Evolutionary conservation across 2,329 filamentous ascomycete genomes (phyloP).

Genomic region (Penicillium polonicum): DNA sequence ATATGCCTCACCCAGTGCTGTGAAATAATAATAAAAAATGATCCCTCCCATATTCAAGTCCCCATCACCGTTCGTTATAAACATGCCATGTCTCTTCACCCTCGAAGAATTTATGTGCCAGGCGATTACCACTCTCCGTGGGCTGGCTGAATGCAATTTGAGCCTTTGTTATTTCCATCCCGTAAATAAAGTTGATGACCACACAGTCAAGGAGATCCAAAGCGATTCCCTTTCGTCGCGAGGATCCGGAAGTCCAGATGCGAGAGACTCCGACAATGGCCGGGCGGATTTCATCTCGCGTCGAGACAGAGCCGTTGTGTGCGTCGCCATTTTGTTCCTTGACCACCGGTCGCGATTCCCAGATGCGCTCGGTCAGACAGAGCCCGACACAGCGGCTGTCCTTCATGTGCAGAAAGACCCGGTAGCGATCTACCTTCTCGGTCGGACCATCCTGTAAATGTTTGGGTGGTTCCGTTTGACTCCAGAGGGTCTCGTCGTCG

Average conservation of each 20-base stretch:
- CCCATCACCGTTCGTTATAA: slow-evolving; percentile 49
- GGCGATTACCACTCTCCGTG: slow-evolving; percentile 58
- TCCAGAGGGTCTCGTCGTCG: slow-evolving; percentile 58
- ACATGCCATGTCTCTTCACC: slow-evolving; percentile 58
- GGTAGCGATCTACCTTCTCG: slow-evolving; percentile 53
- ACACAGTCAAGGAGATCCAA: slow-evolving; percentile 57
- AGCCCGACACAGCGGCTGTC: slow-evolving; percentile 62
- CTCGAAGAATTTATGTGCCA: slow-evolving; percentile 61
- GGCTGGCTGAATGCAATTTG: slow-evolving; percentile 65
- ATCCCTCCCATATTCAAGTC: slow-evolving; percentile 4
- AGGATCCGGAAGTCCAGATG: slow-evolving; percentile 62
- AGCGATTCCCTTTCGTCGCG: slow-evolving; percentile 58
- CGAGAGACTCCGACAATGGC: slow-evolving; percentile 63
- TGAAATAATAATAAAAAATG: slow-evolving; percentile 2
- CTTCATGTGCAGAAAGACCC: slow-evolving; percentile 61
- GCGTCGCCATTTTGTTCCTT: slow-evolving; percentile 20
- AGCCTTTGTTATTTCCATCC: slow-evolving; percentile 54
- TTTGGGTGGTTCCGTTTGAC: slow-evolving; percentile 44
- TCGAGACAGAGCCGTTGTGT: slow-evolving; percentile 44
- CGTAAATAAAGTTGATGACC: slow-evolving; percentile 55
- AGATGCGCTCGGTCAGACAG: slow-evolving; percentile 61
- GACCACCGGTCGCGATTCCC: slow-evolving; percentile 53
- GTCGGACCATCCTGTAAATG: slow-evolving; percentile 34
- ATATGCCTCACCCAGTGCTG: slow-evolving; percentile 4
- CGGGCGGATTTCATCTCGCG: slow-evolving; percentile 43